Conservation (phyloP, 2,329 filamentous ascomycete species). For the Elsinoe perseae region DNA sequence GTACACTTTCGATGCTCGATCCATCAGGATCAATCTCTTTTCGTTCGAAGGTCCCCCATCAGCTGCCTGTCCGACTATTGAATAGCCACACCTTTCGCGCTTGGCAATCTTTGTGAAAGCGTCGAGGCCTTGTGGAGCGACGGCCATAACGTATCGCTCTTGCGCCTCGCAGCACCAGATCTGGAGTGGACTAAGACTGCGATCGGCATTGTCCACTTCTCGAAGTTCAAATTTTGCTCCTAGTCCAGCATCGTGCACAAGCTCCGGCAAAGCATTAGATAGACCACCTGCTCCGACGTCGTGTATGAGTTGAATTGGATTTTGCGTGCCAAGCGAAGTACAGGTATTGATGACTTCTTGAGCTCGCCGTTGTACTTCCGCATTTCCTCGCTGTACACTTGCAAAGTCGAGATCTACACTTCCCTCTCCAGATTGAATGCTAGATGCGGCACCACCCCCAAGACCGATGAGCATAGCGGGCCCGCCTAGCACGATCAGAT, state of each 20-base stretch:
- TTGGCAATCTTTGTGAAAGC: slow-evolving; percentile 60
- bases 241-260: slow-evolving; percentile 84
- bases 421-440: slow-evolving; percentile 76
- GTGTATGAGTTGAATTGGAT: slow-evolving; percentile 93
- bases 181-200: slow-evolving; percentile 86
- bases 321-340: slow-evolving; percentile 71
- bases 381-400: slow-evolving; percentile 93
- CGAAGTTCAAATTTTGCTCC: slow-evolving; percentile 92
- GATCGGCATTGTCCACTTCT: slow-evolving; percentile 83
- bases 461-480: slow-evolving; percentile 97
- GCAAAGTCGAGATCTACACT: slow-evolving; percentile 93
- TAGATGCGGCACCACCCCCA: slow-evolving; percentile 89
- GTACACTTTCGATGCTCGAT: slow-evolving; percentile 66
- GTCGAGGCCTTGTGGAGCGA: slow-evolving; percentile 73
- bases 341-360: slow-evolving; percentile 99
- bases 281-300: slow-evolving; percentile 92
- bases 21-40: slow-evolving; percentile 69
- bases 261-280: slow-evolving; percentile 75
- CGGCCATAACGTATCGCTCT: slow-evolving; percentile 86
- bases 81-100: slow-evolving; percentile 86
- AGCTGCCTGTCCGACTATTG: slow-evolving; percentile 73
- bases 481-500: slow-evolving; percentile 85
- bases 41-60: slow-evolving; percentile 54
- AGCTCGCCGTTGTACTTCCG: slow-evolving; percentile 87
- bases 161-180: slow-evolving; percentile 98